phyloP scores from a whole-genome alignment of 495 filamentous ascomycete genomes.

The Cladorrhinum samala region DNA sequence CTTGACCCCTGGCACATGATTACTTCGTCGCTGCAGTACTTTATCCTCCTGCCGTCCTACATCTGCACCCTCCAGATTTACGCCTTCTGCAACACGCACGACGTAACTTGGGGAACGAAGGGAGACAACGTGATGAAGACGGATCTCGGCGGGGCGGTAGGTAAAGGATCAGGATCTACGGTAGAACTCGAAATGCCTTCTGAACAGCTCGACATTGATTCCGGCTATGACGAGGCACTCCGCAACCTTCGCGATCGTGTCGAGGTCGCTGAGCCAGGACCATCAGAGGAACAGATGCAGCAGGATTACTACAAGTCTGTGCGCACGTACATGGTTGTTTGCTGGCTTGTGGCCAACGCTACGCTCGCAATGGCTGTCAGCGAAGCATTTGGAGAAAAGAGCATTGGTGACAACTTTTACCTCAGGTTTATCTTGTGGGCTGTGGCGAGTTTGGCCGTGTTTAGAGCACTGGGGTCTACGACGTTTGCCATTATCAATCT shows the following conservation, averaged over 20 bases:
- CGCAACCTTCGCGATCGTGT: constrained; percentile 91
- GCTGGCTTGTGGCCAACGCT: constrained; percentile 90
- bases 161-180: constrained; percentile 60
- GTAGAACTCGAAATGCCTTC: constrained; percentile 94
- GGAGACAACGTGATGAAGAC: constrained; percentile 91
- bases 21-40: constrained; percentile 89
- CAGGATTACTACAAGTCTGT: constrained; percentile 99
- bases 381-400: constrained; percentile 69
- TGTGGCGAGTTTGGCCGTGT: constrained; percentile 78
- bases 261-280: constrained; percentile 58
- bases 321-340: constrained; percentile 96
- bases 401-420: constrained; percentile 79
- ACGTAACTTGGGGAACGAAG: constrained; percentile 98
- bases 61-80: constrained; percentile 98
- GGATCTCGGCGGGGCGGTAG: constrained; percentile 79
- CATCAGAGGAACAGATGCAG: constrained; percentile 76
- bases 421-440: constrained; percentile 89
- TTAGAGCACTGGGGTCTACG: constrained; percentile 74
- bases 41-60: constrained; percentile 82
- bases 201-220: constrained; percentile 97
- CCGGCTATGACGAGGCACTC: constrained; percentile 92
- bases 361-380: constrained; percentile 87
- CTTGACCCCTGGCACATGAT: constrained; percentile 99
- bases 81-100: constrained; percentile 99
- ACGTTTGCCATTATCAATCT: constrained; percentile 77